Evolutionary conservation across 768 basidiomycete genomes (phyloP).

Genomic region (Daedaleopsis sinensis): DNA sequence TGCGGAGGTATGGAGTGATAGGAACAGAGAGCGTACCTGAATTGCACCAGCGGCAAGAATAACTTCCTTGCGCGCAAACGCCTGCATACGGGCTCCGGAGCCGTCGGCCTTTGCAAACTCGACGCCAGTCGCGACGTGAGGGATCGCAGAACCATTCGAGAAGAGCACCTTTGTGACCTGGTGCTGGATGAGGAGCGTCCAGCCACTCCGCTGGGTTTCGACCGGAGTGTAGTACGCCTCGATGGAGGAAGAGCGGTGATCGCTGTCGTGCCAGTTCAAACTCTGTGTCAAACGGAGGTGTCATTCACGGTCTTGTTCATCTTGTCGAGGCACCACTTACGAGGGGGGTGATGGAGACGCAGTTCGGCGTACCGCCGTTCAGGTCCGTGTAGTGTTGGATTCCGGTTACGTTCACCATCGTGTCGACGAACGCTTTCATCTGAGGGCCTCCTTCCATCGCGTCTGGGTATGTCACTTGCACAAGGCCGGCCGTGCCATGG

Average conservation of each 20-base stretch:
- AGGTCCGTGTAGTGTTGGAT: conserved; percentile 51
- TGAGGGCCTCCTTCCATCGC: conserved; percentile 49
- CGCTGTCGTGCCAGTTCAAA: conserved; percentile 28
- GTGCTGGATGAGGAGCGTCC: conserved; percentile 45
- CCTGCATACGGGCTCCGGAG: conserved; percentile 36
- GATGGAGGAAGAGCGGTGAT: conserved; percentile 57
- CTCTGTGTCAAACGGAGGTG: conserved; percentile 42
- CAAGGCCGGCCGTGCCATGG: conserved; percentile 55
- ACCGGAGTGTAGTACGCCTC: conserved; percentile 59
- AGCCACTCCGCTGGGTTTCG: conserved; percentile 47
- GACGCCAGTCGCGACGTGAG: conserved; percentile 48
- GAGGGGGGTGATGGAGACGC: conserved; percentile 57
- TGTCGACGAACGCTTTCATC: conserved; percentile 47
- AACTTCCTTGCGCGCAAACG: conserved; percentile 49
- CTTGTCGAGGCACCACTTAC: conserved; percentile 30
- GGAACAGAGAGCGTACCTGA: background rate
- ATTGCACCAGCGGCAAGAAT: conserved; percentile 59
- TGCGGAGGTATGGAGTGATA: background rate
- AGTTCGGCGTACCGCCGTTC: conserved; percentile 58
- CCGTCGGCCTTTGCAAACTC: conserved; percentile 46
- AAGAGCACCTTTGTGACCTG: conserved; percentile 47
- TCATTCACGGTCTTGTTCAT: background rate
- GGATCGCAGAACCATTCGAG: conserved; percentile 31
- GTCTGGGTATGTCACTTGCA: conserved; percentile 54
- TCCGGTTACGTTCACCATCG: conserved; percentile 50